Conservation (phyloP, 2,329 filamentous ascomycete species). For the Epichloe sibirici region DNA sequence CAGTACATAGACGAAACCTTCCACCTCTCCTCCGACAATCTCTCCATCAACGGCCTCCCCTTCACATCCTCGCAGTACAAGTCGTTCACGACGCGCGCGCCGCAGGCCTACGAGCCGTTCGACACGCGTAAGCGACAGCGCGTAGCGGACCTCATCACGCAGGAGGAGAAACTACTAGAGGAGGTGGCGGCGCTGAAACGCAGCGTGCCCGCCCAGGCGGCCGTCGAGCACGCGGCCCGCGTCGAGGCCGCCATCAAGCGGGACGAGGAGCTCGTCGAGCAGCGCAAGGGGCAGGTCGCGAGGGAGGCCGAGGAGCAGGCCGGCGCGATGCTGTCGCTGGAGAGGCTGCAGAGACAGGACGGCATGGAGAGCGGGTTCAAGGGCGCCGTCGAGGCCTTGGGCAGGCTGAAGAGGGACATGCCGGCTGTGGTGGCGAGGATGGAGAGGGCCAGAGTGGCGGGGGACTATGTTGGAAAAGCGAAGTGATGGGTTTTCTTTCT, state of each 20-base stretch:
- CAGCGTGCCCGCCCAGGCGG: constrained; percentile 33
- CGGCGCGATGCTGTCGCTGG: constrained; percentile 17
- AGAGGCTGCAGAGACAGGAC: constrained; percentile 29
- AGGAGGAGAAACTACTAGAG: constrained; percentile 52
- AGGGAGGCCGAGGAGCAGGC: constrained; percentile 13
- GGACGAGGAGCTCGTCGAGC: constrained; percentile 35
- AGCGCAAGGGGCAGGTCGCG: constrained; percentile 12
- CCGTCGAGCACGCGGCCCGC: constrained; percentile 28
- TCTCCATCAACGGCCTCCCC: constrained; percentile 50
- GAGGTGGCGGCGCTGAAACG: constrained; percentile 51
- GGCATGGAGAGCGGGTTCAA: constrained; percentile 33
- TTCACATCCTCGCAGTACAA: constrained; percentile 25
- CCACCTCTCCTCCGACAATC: constrained; percentile 43
- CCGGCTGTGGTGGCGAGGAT: constrained; percentile 50
- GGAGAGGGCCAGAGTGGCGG: constrained; percentile 50
- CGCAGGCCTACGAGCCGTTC: constrained; percentile 44
- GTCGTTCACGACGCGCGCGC: constrained; percentile 21
- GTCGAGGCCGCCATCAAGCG: constrained; percentile 26
- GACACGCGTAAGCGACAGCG: constrained; percentile 45
- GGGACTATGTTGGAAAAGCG: constrained; percentile 39
- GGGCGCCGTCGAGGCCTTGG: constrained; percentile 37
- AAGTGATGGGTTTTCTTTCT: constrained; percentile 3
- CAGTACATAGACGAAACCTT: constrained; percentile 53
- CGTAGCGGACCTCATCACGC: constrained; percentile 46
- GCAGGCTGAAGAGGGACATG: constrained; percentile 45